These are phyloP conservation scores for Pochonia chlamydosporia DNA, from an alignment of 2,329 filamentous ascomycete genomes.

Conservation along the genomic window DNA sequence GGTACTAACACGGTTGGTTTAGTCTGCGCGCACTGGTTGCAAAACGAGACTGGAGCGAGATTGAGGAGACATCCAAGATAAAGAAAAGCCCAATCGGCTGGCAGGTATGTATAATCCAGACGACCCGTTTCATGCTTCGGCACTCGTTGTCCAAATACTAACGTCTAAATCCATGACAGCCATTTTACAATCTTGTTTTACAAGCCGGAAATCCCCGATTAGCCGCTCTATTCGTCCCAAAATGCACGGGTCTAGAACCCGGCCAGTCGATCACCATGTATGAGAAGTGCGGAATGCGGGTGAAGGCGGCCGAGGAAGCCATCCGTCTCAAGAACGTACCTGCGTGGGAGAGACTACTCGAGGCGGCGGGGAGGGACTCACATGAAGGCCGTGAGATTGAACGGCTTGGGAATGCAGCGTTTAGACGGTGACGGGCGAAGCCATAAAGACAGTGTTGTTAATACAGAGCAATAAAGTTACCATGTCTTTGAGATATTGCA, in stretches of 20 bases:
- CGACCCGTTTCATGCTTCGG: neutral
- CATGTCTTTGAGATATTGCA: neutral
- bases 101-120: constrained; percentile 58
- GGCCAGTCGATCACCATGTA: constrained; percentile 83
- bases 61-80: constrained; percentile 75
- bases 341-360: constrained; percentile 66
- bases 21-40: constrained; percentile 83
- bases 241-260: constrained; percentile 67
- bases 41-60: constrained; percentile 84
- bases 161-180: constrained; percentile 38
- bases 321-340: constrained; percentile 73
- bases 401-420: constrained; percentile 58
- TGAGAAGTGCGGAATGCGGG: constrained; percentile 86
- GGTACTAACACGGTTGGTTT: constrained; percentile 1
- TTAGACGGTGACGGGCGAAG: constrained; percentile 34
- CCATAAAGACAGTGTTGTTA: neutral
- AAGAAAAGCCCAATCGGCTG: constrained; percentile 92
- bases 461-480: neutral
- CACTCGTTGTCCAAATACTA: neutral
- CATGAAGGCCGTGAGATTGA: constrained; percentile 73
- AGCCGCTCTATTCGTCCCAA: constrained; percentile 78
- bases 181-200: constrained; percentile 86
- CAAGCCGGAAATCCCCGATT: constrained; percentile 86
- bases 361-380: constrained; percentile 65
- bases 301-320: constrained; percentile 88